Evolutionary conservation across 2,329 filamentous ascomycete species (phyloP), one percentile per base, ranked within the genome.

Genomic region (Aspergillus sp.): DNA sequence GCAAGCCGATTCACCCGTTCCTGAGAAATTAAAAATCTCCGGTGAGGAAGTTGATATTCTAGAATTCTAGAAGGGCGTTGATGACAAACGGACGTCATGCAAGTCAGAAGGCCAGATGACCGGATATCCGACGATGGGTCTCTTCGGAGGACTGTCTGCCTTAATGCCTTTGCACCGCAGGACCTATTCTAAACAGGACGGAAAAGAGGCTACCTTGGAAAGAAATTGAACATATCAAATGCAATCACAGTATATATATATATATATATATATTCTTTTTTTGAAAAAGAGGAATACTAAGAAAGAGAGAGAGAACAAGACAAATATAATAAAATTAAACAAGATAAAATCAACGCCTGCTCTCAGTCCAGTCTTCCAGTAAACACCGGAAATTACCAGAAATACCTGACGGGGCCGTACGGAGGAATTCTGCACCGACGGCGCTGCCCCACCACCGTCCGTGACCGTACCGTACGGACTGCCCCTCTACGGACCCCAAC

Each of bases 401-500:
- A 42, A 42, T 42, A 42, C 36, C 14, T 42, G 36, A 42, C 36
- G 36, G 3, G 16, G 16, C 1, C 36, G 6, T 42, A 42, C 36
- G 36, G 36, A 14, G 14, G 5, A 42, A 42, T 47, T 47, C 45
- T 22, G 45, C 45, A 24, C 18, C 11, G 9, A 9, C 18, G 16
- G 20, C 4, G 45, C 18, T 12, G 45, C 45, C 18, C 45, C 45
- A 11, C 45, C 18, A 29, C 45, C 11, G 45, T 5, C 20, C 18
- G 22, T 47, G 18, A 47, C 45, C 18, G 12, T 47, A 47, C 18
- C 18, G 45, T 47, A 47, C 45, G 4, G 12, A 47, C 9, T 47
- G 63, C 63, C 61, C 63, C 61, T 64, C 65, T 57, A 63, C 65
- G 65, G 65, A 67, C 60, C 62, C 60, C 65, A 67, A 60, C 62